These are phyloP conservation scores for Rostrohypoxylon terebratum DNA, from an alignment of 495 filamentous ascomycete species.

Conservation along the genomic window DNA sequence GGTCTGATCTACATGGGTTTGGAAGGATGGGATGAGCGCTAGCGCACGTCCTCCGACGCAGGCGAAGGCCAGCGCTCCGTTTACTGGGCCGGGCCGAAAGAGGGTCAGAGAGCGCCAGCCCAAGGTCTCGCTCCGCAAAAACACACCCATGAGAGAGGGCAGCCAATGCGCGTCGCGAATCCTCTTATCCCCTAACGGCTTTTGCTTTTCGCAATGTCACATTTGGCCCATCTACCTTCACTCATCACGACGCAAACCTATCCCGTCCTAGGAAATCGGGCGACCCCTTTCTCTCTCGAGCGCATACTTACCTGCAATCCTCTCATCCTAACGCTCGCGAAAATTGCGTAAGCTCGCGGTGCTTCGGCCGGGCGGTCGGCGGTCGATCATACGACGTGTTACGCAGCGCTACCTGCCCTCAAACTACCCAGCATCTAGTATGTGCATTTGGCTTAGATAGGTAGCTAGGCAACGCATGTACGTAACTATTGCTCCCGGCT, in stretches of 20 bases:
- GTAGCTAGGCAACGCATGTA: background rate
- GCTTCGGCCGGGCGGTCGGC: background rate
- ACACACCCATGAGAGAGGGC: background rate
- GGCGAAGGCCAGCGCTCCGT: constrained; percentile 28
- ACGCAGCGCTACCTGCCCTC: background rate
- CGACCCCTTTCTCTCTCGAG: background rate
- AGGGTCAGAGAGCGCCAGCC: constrained; percentile 10
- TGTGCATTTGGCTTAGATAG: background rate
- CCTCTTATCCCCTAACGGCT: too few species aligned
- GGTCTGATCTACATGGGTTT: constrained; percentile 39
- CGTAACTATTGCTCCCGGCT: constrained; percentile 20
- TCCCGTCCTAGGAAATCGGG: constrained; percentile 20
- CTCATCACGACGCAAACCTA: background rate
- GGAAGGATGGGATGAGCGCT: constrained; percentile 25
- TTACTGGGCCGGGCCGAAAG: constrained; percentile 22
- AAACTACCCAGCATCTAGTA: background rate
- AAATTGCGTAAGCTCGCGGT: background rate
- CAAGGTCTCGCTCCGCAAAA: background rate
- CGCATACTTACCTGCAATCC: background rate
- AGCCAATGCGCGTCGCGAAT: constrained; percentile 24
- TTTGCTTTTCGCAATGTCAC: constrained; percentile 1
- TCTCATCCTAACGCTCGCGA: background rate
- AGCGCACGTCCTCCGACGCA: constrained; percentile 36
- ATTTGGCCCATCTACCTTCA: background rate
- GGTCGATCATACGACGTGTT: constrained; percentile 3